phyloP scores from a whole-genome alignment of 805 yeast species.

The Middelhovenomyces tepae region DNA sequence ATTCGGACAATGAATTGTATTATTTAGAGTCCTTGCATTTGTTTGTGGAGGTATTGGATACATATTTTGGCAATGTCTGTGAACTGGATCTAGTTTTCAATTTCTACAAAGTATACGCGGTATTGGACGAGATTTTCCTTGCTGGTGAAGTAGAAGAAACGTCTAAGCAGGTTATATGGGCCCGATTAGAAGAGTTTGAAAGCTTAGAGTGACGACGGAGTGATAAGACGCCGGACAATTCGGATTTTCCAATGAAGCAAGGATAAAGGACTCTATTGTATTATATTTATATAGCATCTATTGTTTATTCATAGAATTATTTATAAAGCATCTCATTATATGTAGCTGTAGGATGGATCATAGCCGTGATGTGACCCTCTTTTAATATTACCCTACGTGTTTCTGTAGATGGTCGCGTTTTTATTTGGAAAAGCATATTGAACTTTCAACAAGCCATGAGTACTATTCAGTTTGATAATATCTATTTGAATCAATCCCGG shows the following conservation, averaged over 20 bases:
- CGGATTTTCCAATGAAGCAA: slow-evolving; percentile 6
- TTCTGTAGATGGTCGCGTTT: too few relatives aligned
- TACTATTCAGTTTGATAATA: slow-evolving; percentile 69
- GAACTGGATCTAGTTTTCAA: slow-evolving; percentile 90
- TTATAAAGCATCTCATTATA: too few relatives aligned
- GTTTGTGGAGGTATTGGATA: slow-evolving; percentile 80
- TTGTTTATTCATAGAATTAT: not conserved
- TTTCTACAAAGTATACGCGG: slow-evolving; percentile 73
- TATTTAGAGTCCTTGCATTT: slow-evolving; percentile 79
- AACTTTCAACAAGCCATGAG: too few relatives aligned
- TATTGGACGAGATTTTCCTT: slow-evolving; percentile 76
- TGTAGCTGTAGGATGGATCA: too few relatives aligned
- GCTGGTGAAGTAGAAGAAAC: slow-evolving; percentile 91
- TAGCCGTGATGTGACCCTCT: too few relatives aligned
- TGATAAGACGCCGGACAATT: too few relatives aligned
- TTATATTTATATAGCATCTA: not conserved
- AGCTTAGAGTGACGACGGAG: slow-evolving; percentile 37
- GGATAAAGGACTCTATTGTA: not conserved
- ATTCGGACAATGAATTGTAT: slow-evolving; percentile 72
- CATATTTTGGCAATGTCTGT: slow-evolving; percentile 83
- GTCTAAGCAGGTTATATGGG: slow-evolving; percentile 57
- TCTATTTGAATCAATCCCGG: slow-evolving; percentile 80
- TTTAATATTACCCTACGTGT: too few relatives aligned
- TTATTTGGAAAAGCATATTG: too few relatives aligned
- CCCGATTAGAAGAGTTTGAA: slow-evolving; percentile 58